Evolutionary conservation across 2,329 filamentous ascomycete species (phyloP).

Genomic region (Exophiala mesophila): DNA sequence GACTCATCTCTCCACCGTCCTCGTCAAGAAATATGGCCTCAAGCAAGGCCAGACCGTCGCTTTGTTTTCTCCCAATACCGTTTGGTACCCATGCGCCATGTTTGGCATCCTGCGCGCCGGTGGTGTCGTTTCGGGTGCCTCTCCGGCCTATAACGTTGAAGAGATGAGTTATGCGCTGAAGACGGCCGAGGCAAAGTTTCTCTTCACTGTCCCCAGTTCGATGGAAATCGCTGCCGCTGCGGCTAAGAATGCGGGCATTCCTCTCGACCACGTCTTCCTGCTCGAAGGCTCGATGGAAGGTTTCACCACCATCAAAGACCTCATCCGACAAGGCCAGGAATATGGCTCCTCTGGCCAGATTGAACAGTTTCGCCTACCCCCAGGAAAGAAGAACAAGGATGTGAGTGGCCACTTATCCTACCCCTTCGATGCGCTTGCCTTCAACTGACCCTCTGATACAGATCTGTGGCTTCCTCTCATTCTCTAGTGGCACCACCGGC

Average conservation of each 20-base stretch:
- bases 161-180: constrained; percentile 63
- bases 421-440: too few species aligned
- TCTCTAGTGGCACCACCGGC: constrained; percentile 33
- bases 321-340: constrained; percentile 31
- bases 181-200: constrained; percentile 48
- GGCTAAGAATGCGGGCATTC: constrained; percentile 51
- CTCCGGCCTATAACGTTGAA: constrained; percentile 61
- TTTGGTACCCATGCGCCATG: constrained; percentile 64
- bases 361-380: constrained; percentile 45
- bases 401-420: constrained; percentile 22
- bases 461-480: constrained; percentile 43
- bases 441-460: neutral
- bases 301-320: constrained; percentile 40
- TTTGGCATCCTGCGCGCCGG: constrained; percentile 51
- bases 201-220: constrained; percentile 20
- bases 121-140: constrained; percentile 58
- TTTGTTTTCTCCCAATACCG: constrained; percentile 59
- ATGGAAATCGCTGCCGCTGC: constrained; percentile 53
- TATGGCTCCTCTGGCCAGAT: constrained; percentile 42
- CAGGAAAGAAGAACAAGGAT: constrained; percentile 54
- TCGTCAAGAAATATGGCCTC: constrained; percentile 53
- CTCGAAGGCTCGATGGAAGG: constrained; percentile 51
- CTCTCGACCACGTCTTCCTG: constrained; percentile 50
- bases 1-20: constrained; percentile 56
- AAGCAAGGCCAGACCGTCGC: constrained; percentile 53